Base-by-base conservation (phyloP, 2,329 filamentous ascomycete species). In the Cytospora mali region DNA sequence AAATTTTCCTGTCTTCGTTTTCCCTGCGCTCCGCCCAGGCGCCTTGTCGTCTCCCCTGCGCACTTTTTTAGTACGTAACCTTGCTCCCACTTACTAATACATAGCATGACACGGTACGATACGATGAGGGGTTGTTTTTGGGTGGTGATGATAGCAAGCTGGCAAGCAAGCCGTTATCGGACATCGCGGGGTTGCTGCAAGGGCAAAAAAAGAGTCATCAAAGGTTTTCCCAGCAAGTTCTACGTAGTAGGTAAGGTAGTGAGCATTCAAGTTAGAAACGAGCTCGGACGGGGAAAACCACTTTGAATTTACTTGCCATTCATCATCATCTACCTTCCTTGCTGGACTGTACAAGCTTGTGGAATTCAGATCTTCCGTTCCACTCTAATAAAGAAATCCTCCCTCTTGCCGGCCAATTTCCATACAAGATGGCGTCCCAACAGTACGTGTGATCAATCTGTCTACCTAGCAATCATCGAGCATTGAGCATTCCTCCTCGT, bases 341-440 rank as follows among this genome's bases (percentile, higher is more conserved):
- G 35, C 35, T 39, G 35, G 16, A 39, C 35, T 46, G 39, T 46
- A 46, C 39, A 46, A 21, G 42, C 42, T 46, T 46, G n/a, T n/a
- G 42, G 28, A 27, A 42, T 23, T 46, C 56, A 59, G 56, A 59
- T 59, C 56, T 23, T 29, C 39, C 25, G 23, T 35, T 42, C 48
- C 25, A 46, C 35, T 28, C 60, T 50, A 51, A 14, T 28, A 16
- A 60, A 62, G 51, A 21, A 11, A 51, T 53, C 51, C 33, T 23
- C 42, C 18, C 27, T 55, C 23, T n/a, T 27, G 25, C 54, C 42
- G 60, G 48, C 48, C 42, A 54, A 42, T 21, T 49, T 51, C 57
- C 51, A 61, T 49, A 39, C 50, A 49, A 59, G 51, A 64, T 64
- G 62, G 55, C 62, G 35, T 64, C 62, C 59, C 59, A 64, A 55